Percentiles rank a stretch among this genome's conserved stretches.
phyloP scores from a whole-genome alignment of 805 yeast genomes.

The Starmerella apicola region DNA sequence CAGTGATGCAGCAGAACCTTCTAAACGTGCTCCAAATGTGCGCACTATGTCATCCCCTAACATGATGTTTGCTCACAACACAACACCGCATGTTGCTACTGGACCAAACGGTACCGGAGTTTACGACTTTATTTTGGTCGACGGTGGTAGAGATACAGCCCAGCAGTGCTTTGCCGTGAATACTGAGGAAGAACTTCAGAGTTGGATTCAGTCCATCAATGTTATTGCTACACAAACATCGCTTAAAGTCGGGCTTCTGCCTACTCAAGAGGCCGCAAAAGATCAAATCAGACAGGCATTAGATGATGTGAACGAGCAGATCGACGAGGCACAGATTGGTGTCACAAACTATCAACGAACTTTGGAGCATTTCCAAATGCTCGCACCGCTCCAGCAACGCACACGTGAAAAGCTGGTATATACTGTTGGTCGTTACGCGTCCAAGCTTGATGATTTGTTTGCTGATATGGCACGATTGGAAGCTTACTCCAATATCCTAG shows the following conservation, averaged over 20 bases:
- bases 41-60: neutral
- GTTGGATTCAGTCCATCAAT: slow-evolving; percentile 50
- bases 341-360: slow-evolving; percentile 30
- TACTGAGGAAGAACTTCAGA: slow-evolving; percentile 35
- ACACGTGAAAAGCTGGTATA: slow-evolving; percentile 39
- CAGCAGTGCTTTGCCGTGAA: slow-evolving; percentile 33
- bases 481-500: slow-evolving; percentile 31
- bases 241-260: slow-evolving; percentile 4
- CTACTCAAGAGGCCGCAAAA: neutral
- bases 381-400: slow-evolving; percentile 44
- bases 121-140: slow-evolving; percentile 22
- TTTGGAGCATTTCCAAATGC: slow-evolving; percentile 31
- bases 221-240: slow-evolving; percentile 37
- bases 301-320: slow-evolving; percentile 27
- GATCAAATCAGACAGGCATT: slow-evolving; percentile 7
- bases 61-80: neutral
- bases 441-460: slow-evolving; percentile 46
- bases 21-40: no score
- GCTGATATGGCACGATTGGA: slow-evolving; percentile 38
- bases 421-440: slow-evolving; percentile 37
- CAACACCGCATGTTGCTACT: neutral
- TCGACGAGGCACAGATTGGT: slow-evolving; percentile 25
- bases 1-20: no score
- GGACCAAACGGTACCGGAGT: slow-evolving; percentile 2
- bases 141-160: slow-evolving; percentile 25